These are phyloP conservation scores for Quercus glauca DNA, from an alignment of 306 rosid species.

Conservation along the genomic window DNA sequence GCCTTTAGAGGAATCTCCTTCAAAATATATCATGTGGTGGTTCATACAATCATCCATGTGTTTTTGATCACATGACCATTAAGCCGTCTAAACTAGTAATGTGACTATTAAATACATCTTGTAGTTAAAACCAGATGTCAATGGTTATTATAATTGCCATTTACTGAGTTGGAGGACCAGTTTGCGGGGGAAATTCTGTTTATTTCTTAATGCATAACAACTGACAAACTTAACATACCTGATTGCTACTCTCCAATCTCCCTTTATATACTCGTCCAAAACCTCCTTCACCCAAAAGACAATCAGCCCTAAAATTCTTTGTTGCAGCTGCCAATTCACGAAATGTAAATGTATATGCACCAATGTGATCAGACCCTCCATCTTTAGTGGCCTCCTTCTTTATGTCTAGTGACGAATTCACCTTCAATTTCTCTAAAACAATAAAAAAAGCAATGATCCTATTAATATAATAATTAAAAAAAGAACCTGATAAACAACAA, in stretches of 20 bases:
- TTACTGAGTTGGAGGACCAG: too few species aligned
- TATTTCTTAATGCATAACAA: not conserved
- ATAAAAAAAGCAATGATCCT: not conserved
- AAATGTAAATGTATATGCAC: constrained; percentile 53
- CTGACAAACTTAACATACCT: constrained; percentile 26
- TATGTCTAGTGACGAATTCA: constrained; percentile 13
- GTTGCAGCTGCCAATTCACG: constrained; percentile 59
- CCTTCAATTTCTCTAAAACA: constrained; percentile 30
- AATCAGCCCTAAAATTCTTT: constrained; percentile 53
- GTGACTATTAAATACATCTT: too few species aligned
- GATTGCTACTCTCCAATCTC: constrained; percentile 44
- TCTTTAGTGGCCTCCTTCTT: constrained; percentile 34
- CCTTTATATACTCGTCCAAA: constrained; percentile 62
- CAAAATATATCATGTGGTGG: too few species aligned
- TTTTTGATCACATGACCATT: too few species aligned
- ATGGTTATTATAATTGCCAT: too few species aligned
- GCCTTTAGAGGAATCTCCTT: too few species aligned
- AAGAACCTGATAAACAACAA: not conserved
- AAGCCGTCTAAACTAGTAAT: too few species aligned
- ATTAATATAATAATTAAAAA: not conserved
- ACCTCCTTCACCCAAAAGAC: constrained; percentile 60
- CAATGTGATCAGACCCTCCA: constrained; percentile 41
- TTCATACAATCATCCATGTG: too few species aligned
- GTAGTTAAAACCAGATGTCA: too few species aligned
- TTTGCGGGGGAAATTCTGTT: too few species aligned